These are phyloP conservation scores for Raffaelea arxii DNA, from an alignment of 2,329 filamentous ascomycete species.

Conservation along the genomic window DNA sequence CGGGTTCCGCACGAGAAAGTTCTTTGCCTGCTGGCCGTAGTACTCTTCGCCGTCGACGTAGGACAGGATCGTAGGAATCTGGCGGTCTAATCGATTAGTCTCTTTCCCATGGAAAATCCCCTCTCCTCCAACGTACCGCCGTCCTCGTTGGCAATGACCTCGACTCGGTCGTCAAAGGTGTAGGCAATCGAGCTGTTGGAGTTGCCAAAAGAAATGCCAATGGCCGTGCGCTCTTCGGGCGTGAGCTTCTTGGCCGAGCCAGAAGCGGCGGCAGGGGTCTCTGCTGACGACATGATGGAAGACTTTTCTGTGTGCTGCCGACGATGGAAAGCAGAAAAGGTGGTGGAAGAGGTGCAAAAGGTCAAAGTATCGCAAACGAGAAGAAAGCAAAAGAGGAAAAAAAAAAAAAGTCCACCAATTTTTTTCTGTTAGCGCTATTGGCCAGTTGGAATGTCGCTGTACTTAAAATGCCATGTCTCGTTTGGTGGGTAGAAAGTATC, in stretches of 20 bases:
- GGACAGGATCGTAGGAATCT: conserved; percentile 89
- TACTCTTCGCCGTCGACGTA: conserved; percentile 96
- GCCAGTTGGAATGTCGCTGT: not conserved
- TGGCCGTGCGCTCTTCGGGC: conserved; percentile 58
- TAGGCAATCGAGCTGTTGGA: conserved; percentile 96
- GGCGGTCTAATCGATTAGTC: conserved; percentile 56
- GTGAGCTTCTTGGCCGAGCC: conserved; percentile 16
- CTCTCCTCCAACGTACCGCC: conserved; percentile 56
- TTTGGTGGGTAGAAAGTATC: not conserved
- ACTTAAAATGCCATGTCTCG: not conserved
- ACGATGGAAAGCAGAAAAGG: no score
- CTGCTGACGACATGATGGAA: conserved; percentile 8
- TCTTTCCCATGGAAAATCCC: not conserved
- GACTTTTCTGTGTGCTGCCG: not conserved
- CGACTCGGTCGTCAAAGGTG: conserved; percentile 85
- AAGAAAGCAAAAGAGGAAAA: not conserved
- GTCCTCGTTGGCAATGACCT: conserved; percentile 98
- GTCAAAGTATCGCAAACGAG: no score
- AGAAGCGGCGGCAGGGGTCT: conserved; percentile 1
- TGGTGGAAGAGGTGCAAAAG: no score
- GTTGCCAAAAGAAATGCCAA: conserved; percentile 97
- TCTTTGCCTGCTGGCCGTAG: conserved; percentile 90
- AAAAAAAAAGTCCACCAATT: not conserved
- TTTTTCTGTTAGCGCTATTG: not conserved
- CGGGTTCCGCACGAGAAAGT: conserved; percentile 83